Evolutionary conservation across 208 protist genomes (phyloP).

Genomic region (Leishmania tropica): DNA sequence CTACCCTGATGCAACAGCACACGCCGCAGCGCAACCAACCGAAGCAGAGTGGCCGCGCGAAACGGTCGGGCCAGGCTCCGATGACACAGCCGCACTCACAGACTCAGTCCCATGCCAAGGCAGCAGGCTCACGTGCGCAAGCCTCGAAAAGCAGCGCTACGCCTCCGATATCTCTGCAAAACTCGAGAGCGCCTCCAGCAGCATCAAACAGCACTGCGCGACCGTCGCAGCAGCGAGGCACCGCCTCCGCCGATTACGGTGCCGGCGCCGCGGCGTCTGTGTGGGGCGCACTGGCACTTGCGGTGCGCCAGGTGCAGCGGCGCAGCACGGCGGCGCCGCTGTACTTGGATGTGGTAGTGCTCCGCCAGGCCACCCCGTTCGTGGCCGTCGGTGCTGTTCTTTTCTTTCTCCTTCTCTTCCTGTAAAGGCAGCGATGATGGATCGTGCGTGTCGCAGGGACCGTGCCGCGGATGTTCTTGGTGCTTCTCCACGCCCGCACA

Average conservation of each 20-base stretch:
- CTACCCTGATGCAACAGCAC: not conserved
- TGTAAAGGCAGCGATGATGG: constrained; percentile 5
- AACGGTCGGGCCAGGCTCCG: not conserved
- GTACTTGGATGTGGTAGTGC: constrained; percentile 15
- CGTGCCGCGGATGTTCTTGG: not conserved
- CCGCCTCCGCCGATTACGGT: not conserved
- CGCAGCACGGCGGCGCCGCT: not conserved
- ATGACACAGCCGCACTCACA: not conserved
- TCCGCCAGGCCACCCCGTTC: constrained; percentile 28
- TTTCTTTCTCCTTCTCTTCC: constrained; percentile 23
- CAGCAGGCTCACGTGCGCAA: not conserved
- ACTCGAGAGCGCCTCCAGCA: not conserved
- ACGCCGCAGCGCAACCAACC: not conserved
- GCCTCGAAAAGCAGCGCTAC: not conserved
- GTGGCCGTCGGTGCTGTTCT: constrained; percentile 19
- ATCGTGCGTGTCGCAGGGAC: not conserved
- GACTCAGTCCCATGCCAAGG: not conserved
- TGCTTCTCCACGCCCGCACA: not conserved
- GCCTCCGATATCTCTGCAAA: not conserved
- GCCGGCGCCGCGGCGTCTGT: not conserved
- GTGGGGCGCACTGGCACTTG: not conserved
- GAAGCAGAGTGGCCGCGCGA: not conserved
- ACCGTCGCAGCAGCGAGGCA: not conserved
- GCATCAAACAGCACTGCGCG: not conserved
- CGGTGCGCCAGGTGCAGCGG: not conserved